Percentiles rank a stretch among this genome's conserved stretches.
Conservation (phyloP, 2,329 filamentous ascomycete species). For the Paracoccidioides lutzii region DNA sequence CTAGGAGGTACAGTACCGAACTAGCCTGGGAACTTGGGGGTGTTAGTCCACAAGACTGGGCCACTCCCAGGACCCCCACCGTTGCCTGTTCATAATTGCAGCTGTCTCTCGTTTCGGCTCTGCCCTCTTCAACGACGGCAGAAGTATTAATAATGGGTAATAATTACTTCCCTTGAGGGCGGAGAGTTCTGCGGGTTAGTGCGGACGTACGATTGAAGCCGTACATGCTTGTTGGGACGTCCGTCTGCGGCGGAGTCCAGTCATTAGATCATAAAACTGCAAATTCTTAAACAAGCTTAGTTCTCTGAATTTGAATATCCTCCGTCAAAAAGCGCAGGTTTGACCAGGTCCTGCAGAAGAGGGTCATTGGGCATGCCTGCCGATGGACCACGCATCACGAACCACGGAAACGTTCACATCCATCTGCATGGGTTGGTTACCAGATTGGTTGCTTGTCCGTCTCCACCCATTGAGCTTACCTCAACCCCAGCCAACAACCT, state of each 20-base stretch:
- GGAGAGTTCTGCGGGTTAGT: neutral
- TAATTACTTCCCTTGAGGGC: neutral
- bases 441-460: neutral
- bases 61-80: neutral
- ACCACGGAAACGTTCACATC: neutral
- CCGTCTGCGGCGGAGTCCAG: neutral
- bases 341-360: too few relatives aligned
- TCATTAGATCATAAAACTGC: too few relatives aligned
- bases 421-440: too few relatives aligned
- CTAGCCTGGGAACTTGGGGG: neutral
- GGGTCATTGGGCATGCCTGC: too few relatives aligned
- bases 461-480: neutral
- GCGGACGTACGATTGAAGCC: neutral
- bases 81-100: neutral
- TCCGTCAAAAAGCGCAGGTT: too few relatives aligned
- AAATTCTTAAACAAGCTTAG: too few relatives aligned
- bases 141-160: neutral
- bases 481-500: neutral
- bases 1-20: neutral
- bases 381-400: too few relatives aligned
- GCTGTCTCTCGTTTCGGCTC: neutral
- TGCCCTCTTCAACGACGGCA: neutral
- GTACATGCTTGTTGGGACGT: neutral
- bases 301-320: too few relatives aligned
- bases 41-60: neutral